Percentiles rank a stretch among this genome's conserved stretches.
Evolutionary conservation across 108 stramenopile genomes (phyloP).

Genomic region (Fistulifera solaris): DNA sequence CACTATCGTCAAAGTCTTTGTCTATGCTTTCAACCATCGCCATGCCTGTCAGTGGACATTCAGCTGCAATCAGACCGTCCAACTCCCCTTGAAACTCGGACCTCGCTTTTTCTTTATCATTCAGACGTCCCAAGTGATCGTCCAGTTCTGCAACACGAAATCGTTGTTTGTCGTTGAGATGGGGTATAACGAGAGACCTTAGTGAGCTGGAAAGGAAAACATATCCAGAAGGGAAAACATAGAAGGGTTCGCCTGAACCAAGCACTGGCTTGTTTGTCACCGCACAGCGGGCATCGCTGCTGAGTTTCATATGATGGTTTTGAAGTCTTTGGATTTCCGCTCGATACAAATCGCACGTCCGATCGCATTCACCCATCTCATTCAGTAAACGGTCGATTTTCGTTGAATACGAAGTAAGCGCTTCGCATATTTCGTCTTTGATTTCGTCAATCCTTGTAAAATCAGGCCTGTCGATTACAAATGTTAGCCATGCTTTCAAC

Average conservation of each 20-base stretch:
- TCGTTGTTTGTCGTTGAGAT: conserved; percentile 59
- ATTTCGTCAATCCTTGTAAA: conserved; percentile 84
- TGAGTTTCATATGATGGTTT: conserved; percentile 47
- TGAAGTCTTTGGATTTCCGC: conserved; percentile 57
- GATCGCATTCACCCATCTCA: conserved; percentile 83
- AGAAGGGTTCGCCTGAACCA: conserved; percentile 59
- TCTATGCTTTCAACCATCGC: conserved; percentile 77
- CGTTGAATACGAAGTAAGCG: conserved; percentile 74
- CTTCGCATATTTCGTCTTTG: conserved; percentile 84
- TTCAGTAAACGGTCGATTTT: conserved; percentile 77
- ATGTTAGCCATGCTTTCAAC: conserved; percentile 9
- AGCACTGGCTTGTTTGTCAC: conserved; percentile 64
- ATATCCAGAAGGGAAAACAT: conserved; percentile 84
- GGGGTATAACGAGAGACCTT: conserved; percentile 53
- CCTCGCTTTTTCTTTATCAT: not conserved
- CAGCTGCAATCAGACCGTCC: conserved; percentile 82
- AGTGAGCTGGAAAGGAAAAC: conserved; percentile 62
- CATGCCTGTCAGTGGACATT: conserved; percentile 77
- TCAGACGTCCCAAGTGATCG: conserved; percentile 23
- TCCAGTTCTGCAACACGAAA: conserved; percentile 53
- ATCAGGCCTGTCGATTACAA: conserved; percentile 37
- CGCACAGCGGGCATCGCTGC: conserved; percentile 65
- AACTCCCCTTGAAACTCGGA: conserved; percentile 40
- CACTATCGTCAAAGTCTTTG: conserved; percentile 33
- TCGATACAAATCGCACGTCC: conserved; percentile 58